These are phyloP conservation scores for Thuidium tamariscinum DNA, from an alignment of 225 moss, liverwort and hornwort genomes.

Conservation along the genomic window DNA sequence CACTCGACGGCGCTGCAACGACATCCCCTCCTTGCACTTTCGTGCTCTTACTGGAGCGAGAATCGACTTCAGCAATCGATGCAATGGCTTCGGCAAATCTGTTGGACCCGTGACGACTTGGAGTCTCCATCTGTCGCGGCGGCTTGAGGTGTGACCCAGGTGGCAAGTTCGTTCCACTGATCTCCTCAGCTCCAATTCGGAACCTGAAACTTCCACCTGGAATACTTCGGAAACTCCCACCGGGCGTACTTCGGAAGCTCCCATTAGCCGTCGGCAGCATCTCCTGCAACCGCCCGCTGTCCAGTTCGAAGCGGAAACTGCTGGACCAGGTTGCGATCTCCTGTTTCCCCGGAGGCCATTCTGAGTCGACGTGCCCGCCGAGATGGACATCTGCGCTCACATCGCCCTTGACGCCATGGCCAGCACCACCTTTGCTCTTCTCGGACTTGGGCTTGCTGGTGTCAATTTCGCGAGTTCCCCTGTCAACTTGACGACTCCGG, in stretches of 20 bases:
- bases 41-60: not conserved
- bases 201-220: conserved; percentile 21
- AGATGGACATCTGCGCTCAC: conserved; percentile 12
- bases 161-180: not conserved
- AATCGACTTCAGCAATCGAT: not conserved
- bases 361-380: not conserved
- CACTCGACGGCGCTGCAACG: not conserved
- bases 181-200: not conserved
- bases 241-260: conserved; percentile 7
- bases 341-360: conserved; percentile 4
- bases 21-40: not conserved
- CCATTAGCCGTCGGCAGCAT: not conserved
- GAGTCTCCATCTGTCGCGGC: not conserved
- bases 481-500: not conserved
- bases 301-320: conserved; percentile 31
- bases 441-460: not conserved
- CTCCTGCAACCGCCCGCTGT: not conserved
- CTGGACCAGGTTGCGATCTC: conserved; percentile 18
- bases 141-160: conserved; percentile 5
- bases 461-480: not conserved
- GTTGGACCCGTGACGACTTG: not conserved
- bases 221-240: conserved; percentile 6
- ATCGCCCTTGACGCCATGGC: not conserved
- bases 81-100: not conserved
- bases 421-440: not conserved